Conservation (phyloP, 768 basidiomycete genomes). For the Ramaria sp. region DNA sequence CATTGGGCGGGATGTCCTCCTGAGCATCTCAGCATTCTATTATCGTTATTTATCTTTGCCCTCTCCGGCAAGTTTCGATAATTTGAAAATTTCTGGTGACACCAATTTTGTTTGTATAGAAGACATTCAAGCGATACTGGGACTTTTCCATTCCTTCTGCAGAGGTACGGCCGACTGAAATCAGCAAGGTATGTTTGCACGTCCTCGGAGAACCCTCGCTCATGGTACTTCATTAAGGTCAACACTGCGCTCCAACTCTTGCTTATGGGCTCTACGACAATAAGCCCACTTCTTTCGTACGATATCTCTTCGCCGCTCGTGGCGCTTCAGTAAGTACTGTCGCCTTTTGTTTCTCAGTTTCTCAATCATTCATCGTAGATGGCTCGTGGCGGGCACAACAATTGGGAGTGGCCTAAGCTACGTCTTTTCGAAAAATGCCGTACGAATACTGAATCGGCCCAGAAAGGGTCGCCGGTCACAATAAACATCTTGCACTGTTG, state of each 20-base stretch:
- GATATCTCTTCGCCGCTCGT: conserved; percentile 46
- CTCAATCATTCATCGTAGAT: conserved; percentile 40
- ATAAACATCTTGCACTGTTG: background rate
- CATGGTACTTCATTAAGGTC: conserved; percentile 34
- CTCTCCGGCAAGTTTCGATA: conserved; percentile 51
- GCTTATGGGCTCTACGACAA: conserved; percentile 82
- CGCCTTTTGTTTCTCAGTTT: background rate
- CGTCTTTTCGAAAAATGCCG: conserved; percentile 63
- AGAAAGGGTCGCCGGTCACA: background rate
- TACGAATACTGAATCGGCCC: conserved; percentile 38
- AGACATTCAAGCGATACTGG: conserved; percentile 92
- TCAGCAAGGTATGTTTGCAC: conserved; percentile 62
- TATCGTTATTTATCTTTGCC: conserved; percentile 88
- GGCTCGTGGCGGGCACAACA: conserved; percentile 82
- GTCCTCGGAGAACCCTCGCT: background rate
- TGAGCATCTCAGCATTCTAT: conserved; percentile 85
- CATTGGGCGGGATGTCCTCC: conserved; percentile 77
- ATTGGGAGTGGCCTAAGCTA: conserved; percentile 87
- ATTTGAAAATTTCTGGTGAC: background rate
- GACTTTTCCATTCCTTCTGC: conserved; percentile 93
- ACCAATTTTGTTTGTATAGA: conserved; percentile 32
- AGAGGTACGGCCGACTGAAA: conserved; percentile 85
- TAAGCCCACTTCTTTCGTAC: conserved; percentile 65
- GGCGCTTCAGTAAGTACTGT: conserved; percentile 59
- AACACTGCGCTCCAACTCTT: conserved; percentile 89